Evolutionary conservation across 2,329 filamentous ascomycete species (phyloP), one percentile per base, ranked within the genome.

Genomic region (Emydomyces testavorans): DNA sequence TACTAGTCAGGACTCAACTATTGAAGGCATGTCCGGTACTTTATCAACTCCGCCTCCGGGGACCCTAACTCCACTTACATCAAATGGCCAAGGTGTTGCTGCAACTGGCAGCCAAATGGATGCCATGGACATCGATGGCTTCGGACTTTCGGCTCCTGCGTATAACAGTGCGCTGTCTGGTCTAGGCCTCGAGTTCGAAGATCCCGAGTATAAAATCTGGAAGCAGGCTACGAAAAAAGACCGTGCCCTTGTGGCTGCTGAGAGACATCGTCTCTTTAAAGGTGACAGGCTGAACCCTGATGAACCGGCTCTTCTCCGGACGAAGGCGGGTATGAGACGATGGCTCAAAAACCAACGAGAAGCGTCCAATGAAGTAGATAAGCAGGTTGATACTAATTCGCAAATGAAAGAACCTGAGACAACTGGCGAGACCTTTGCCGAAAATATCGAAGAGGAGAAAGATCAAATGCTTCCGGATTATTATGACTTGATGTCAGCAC

Each of bases 201-300:
- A 96, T 50, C 70, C 77, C 1, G 90, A 95, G 61, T 94, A 92
- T 69, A 94, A 93, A 63, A 85, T 92, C 29, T 98, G 93, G 92
- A 98, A 96, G 69, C 90, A 96, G 65, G 87, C 94, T 34, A 98
- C 92, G 1, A 96, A 96, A 68, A 95, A 92, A 62, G 89, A 94
- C 59, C 82, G 92, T 53, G 92, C 92, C 3, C 71, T 83, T 20
- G 79, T 90, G 46, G 84, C 92, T 50, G 87, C 89, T 54, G 86
- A 94, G 62, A 79, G 92, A 26, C 82, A 88, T 64, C 78, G 84
- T 32, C 76, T 98, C 11, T 94, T 98, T 68, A 83, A 83, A 52
- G 84, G 83, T 43, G 82, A 88, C 58, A 85, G 81, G 58, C 72
- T 98, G 42, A 94, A 95, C 60, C 65, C 77, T 0, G 92, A 98